These are phyloP conservation scores for Didymella arachidicola DNA, from an alignment of 2,329 filamentous ascomycete genomes.

Conservation along the genomic window DNA sequence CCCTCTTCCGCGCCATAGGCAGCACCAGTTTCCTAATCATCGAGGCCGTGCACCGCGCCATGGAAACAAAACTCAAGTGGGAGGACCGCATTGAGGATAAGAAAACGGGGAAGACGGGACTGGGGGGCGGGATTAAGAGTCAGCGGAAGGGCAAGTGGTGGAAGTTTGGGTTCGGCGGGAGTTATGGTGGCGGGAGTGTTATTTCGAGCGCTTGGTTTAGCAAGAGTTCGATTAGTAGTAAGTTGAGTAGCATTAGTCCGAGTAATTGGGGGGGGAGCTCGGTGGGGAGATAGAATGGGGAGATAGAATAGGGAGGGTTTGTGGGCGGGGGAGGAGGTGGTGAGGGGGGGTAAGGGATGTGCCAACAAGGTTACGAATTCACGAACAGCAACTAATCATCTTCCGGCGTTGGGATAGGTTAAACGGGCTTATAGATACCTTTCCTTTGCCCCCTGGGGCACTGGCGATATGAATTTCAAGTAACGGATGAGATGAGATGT, in stretches of 20 bases:
- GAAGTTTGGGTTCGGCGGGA: conserved; percentile 27
- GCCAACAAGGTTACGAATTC: conserved; percentile 6
- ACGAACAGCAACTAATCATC: conserved; percentile 10
- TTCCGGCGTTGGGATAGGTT: conserved; percentile 4
- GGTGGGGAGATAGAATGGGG: conserved; percentile 30
- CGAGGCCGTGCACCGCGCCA: conserved; percentile 81
- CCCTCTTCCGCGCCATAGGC: conserved; percentile 86
- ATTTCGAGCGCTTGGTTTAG: conserved; percentile 50
- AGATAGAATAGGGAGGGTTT: no score
- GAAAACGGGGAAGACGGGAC: conserved; percentile 35
- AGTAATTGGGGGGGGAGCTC: conserved; percentile 47
- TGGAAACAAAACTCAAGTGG: conserved; percentile 81
- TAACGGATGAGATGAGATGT: not conserved
- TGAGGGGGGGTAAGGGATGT: no score
- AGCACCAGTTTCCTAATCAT: conserved; percentile 82
- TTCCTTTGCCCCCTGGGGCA: not conserved
- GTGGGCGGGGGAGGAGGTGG: no score
- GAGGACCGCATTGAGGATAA: conserved; percentile 46
- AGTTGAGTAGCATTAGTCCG: conserved; percentile 44
- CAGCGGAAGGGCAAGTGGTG: conserved; percentile 35
- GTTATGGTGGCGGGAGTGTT: conserved; percentile 29
- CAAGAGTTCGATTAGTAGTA: conserved; percentile 41
- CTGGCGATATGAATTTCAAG: not conserved
- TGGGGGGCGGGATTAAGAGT: conserved; percentile 37
- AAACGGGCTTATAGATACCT: conserved; percentile 4